These are phyloP conservation scores for Backusella tarrabulga DNA, from an alignment of 192 early-diverging fungal species.

Conservation along the genomic window DNA sequence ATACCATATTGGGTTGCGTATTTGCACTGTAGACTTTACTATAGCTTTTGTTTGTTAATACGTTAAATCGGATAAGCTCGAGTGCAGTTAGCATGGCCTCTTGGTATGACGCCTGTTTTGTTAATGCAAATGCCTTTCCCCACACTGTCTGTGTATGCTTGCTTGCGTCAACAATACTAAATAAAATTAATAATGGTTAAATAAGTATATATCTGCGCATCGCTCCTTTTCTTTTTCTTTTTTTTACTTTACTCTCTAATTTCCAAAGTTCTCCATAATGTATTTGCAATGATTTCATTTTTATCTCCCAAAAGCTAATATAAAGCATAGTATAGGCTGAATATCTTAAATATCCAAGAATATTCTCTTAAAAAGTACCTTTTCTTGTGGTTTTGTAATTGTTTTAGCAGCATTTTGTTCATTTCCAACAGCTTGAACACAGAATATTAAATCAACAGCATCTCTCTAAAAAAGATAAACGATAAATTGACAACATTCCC, in stretches of 20 bases:
- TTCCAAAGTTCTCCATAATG: conserved; percentile 41
- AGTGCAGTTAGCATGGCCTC: conserved; percentile 53
- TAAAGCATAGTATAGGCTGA: not conserved
- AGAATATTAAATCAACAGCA: conserved; percentile 41
- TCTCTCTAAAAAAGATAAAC: conserved; percentile 22
- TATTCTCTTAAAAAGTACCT: not conserved
- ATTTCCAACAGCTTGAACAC: conserved; percentile 32
- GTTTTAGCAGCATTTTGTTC: conserved; percentile 36
- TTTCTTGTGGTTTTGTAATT: conserved; percentile 23
- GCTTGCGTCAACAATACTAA: conserved; percentile 34
- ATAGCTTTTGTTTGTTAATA: conserved; percentile 46
- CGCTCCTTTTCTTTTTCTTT: not conserved
- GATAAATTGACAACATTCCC: not conserved
- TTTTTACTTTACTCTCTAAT: conserved; percentile 37
- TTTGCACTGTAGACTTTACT: conserved; percentile 39
- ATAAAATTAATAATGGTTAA: too few species aligned
- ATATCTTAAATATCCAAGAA: not conserved
- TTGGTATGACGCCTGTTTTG: conserved; percentile 14
- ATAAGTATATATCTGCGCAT: not conserved
- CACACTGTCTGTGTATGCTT: conserved; percentile 39
- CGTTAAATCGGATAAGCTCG: conserved; percentile 48
- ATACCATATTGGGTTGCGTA: conserved; percentile 28
- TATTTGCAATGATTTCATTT: conserved; percentile 43
- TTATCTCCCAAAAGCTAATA: conserved; percentile 29
- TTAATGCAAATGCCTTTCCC: conserved; percentile 36